phyloP scores from a whole-genome alignment of 345 rosid genomes.

The Trapa incisa region DNA sequence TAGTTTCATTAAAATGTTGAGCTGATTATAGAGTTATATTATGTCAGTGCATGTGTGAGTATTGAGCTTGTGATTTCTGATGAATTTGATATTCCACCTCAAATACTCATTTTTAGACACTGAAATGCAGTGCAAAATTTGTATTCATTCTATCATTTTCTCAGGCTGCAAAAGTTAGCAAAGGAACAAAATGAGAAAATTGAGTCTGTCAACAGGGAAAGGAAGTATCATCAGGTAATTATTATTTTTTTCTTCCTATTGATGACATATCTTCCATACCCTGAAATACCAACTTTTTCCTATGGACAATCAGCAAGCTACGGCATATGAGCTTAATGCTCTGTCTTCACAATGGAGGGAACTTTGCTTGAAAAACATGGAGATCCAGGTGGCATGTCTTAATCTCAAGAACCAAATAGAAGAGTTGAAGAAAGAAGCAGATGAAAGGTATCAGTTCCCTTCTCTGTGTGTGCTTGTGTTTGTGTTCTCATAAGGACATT shows the following conservation, averaged over 20 bases:
- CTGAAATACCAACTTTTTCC: neutral
- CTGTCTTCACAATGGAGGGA: constrained; percentile 85
- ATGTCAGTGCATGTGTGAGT: neutral
- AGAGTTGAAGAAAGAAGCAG: constrained; percentile 54
- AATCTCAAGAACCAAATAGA: constrained; percentile 48
- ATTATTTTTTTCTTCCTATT: constrained; percentile 1
- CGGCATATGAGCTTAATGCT: constrained; percentile 80
- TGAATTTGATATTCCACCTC: neutral
- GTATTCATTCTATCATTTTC: neutral
- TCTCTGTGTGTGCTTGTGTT: too few species aligned
- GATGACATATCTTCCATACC: neutral
- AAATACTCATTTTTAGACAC: neutral
- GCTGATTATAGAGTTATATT: neutral
- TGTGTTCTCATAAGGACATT: neutral
- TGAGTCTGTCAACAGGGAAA: constrained; percentile 84
- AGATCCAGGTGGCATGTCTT: constrained; percentile 69
- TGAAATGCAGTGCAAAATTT: neutral
- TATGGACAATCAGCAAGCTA: constrained; percentile 52
- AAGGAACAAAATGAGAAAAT: constrained; percentile 71
- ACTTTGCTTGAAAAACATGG: constrained; percentile 75
- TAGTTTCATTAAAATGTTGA: neutral
- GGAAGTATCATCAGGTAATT: constrained; percentile 88
- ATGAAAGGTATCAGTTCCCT: constrained; percentile 40
- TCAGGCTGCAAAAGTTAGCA: constrained; percentile 72
- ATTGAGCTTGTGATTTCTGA: neutral